Evolutionary conservation across 2,329 filamentous ascomycete species (phyloP), one percentile per base, ranked within the genome.

Genomic region (Colletotrichum caudatum): DNA sequence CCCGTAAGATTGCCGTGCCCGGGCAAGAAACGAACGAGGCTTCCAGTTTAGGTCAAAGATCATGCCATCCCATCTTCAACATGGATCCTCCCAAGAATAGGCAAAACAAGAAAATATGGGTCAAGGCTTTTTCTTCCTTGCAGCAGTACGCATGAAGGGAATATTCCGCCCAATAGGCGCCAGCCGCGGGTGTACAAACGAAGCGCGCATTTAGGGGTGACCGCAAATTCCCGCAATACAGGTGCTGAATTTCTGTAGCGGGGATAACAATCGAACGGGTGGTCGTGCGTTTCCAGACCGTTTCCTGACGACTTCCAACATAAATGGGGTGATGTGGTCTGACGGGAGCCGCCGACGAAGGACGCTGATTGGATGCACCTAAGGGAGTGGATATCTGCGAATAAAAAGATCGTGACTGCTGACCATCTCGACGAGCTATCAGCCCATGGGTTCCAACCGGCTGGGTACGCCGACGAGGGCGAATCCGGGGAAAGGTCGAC

Each of bases 291-390:
- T 74, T 74, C 60, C 62, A n/a, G 51, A 29, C 44, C 39, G 62
- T 67, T 70, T 70, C 59, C 66, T 62, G 70, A 66, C 53, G 66
- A 66, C 65, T 71, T 59, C 60, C 65, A 57, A 69, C 69, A 41
- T n/a, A 59, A 66, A 71, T 74, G 72, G 72, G 66, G 67, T 74
- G 71, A 74, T 74, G 64, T 74, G 73, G 73, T 71, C 57, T 74
- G 73, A 74, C 68, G 66, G 71, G 67, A 56, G 60, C 18, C 60
- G 60, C 71, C 67, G 71, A 39, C n/a, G 23, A 33, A 18, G 67
- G 18, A 51, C 20, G 14, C 41, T 73, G 50, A 74, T 74, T 74
- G 73, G 73, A 14, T 16, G 18, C 2, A 8, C 8, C 18, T 57
- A 23, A 56, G 67, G 61, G 54, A 54, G 53, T 68, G 57, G 61